Evolutionary conservation across 345 rosid genomes (phyloP).

Genomic region (Ceriops zippeliana): DNA sequence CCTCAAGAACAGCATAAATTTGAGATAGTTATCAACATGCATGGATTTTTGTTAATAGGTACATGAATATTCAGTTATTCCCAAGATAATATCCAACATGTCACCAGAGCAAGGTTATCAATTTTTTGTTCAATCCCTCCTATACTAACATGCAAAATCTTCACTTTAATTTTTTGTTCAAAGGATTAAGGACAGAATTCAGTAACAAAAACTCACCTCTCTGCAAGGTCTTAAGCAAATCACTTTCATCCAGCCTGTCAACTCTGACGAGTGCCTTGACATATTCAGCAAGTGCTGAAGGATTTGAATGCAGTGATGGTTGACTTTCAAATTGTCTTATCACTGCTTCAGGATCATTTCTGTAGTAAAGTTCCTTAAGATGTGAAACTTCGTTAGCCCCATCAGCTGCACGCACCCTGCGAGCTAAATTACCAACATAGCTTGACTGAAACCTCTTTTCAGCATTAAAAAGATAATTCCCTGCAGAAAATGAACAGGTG

Average conservation of each 20-base stretch:
- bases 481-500: conserved; percentile 20
- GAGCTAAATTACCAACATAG: conserved; percentile 74
- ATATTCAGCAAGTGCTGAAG: conserved; percentile 71
- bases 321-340: conserved; percentile 78
- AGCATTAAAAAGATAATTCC: conserved; percentile 22
- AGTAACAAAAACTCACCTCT: conserved; percentile 47
- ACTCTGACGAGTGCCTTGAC: conserved; percentile 87
- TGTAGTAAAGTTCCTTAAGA: conserved; percentile 65
- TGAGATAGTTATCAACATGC: not conserved
- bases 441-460: conserved; percentile 57
- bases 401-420: conserved; percentile 63
- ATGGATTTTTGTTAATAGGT: not conserved
- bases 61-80: not conserved
- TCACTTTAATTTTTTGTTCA: not conserved
- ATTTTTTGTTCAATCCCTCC: not conserved
- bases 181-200: not conserved
- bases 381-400: conserved; percentile 63
- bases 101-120: no score
- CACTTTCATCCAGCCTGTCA: conserved; percentile 81
- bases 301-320: conserved; percentile 61
- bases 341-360: conserved; percentile 86
- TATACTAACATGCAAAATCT: not conserved
- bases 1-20: not conserved
- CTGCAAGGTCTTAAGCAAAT: conserved; percentile 72
- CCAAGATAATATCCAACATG: no score